These are phyloP conservation scores for Salix caprea DNA, from an alignment of 345 rosid species.

Conservation along the genomic window DNA sequence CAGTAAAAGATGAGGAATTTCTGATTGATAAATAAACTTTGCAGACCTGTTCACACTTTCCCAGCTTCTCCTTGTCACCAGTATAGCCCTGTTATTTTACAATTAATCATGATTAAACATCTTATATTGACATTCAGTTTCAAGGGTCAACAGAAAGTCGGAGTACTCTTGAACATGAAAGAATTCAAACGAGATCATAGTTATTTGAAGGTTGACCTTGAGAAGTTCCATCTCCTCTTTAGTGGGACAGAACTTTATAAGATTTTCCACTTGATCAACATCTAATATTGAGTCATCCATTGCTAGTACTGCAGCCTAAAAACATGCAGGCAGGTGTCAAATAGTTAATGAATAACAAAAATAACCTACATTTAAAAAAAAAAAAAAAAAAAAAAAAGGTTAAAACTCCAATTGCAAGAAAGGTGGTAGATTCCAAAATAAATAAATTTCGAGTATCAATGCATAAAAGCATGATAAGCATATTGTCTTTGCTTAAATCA, in stretches of 20 bases:
- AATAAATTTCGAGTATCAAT: neutral
- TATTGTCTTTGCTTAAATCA: neutral
- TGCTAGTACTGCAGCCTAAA: slow-evolving; percentile 90
- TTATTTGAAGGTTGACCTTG: slow-evolving; percentile 55
- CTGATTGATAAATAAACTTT: slow-evolving; percentile 1
- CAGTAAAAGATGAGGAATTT: slow-evolving; percentile 1
- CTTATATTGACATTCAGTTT: neutral
- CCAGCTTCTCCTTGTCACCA: slow-evolving; percentile 75
- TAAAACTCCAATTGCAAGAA: neutral
- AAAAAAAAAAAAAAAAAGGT: neutral
- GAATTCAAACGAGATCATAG: slow-evolving; percentile 4
- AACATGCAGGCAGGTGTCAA: slow-evolving; percentile 15
- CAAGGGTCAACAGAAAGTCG: neutral
- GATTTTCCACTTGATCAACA: slow-evolving; percentile 97
- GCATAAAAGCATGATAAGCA: neutral
- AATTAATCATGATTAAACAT: slow-evolving; percentile 4
- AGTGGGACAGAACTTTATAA: slow-evolving; percentile 94
- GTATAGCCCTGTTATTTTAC: slow-evolving; percentile 48
- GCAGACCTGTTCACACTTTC: slow-evolving; percentile 97
- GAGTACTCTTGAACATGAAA: slow-evolving; percentile 2
- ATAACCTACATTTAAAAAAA: neutral
- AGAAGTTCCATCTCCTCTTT: slow-evolving; percentile 99
- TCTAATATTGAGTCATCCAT: slow-evolving; percentile 91
- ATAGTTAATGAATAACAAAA: slow-evolving; percentile 5
- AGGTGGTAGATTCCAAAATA: neutral